Conservation (phyloP, 2,329 filamentous ascomycete genomes). For the Cryphonectria parasitica region DNA sequence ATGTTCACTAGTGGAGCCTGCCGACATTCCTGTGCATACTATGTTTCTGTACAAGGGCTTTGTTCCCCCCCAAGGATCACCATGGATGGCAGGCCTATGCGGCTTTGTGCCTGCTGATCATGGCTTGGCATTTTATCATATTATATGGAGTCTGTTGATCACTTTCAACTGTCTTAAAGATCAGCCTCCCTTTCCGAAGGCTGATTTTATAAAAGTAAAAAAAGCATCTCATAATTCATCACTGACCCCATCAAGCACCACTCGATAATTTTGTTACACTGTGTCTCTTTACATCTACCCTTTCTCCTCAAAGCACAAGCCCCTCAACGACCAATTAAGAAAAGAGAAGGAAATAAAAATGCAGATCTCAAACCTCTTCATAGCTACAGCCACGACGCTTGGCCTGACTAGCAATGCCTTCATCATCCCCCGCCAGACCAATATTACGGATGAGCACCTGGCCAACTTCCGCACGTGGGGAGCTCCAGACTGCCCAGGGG, state of each 20-base stretch:
- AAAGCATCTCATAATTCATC: background rate
- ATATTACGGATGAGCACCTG: conserved; percentile 10
- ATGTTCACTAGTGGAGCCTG: background rate
- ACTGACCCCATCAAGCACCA: background rate
- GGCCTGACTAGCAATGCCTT: background rate
- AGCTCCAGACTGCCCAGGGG: conserved; percentile 9
- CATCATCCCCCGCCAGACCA: background rate
- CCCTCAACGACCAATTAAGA: no score
- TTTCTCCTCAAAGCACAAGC: background rate
- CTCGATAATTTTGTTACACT: background rate
- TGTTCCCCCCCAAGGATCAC: background rate
- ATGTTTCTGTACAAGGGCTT: background rate
- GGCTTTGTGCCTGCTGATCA: background rate
- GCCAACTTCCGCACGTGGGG: conserved; percentile 16
- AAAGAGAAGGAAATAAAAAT: background rate
- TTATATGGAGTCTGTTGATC: background rate
- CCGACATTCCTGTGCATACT: background rate
- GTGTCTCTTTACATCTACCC: no score
- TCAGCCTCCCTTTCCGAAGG: conserved; percentile 1
- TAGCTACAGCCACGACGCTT: background rate
- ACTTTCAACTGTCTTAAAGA: background rate
- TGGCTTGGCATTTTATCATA: background rate
- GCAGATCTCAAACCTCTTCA: conserved; percentile 13
- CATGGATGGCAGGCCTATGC: background rate
- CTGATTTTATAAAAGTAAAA: background rate